Conservation (phyloP, 1,139 yeast species). For the Blastobotrys persicus region DNA sequence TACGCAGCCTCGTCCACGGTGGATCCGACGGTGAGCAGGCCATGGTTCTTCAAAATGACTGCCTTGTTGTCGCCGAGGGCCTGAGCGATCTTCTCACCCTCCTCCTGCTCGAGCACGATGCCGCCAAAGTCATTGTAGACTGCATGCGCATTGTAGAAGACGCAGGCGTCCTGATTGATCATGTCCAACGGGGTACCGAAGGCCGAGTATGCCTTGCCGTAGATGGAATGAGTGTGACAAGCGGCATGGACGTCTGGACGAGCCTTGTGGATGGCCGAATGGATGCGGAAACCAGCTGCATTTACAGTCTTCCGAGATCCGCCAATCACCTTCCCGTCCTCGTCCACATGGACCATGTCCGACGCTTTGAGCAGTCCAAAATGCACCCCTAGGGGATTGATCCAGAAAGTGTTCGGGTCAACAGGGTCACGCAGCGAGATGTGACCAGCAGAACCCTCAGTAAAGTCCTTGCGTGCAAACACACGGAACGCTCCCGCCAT, state of each 20-base stretch:
- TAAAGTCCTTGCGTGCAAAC: constrained; percentile 68
- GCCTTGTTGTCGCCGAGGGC: constrained; percentile 65
- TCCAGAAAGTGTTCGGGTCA: constrained; percentile 70
- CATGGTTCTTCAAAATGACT: constrained; percentile 73
- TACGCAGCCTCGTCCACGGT: constrained; percentile 86
- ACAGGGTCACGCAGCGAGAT: constrained; percentile 78
- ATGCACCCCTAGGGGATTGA: constrained; percentile 73
- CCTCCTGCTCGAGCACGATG: constrained; percentile 70
- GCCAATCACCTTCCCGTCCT: constrained; percentile 65
- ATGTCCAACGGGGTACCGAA: constrained; percentile 72
- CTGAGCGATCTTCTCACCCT: constrained; percentile 64
- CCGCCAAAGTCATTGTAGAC: constrained; percentile 76
- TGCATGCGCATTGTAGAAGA: constrained; percentile 61
- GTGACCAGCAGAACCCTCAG: constrained; percentile 82
- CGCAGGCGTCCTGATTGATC: constrained; percentile 77
- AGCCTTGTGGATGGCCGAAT: constrained; percentile 70
- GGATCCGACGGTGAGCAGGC: constrained; percentile 69
- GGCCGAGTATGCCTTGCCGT: constrained; percentile 73
- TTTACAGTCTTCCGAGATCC: constrained; percentile 67
- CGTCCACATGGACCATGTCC: constrained; percentile 76
- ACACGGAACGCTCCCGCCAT: constrained; percentile 82
- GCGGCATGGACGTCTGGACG: constrained; percentile 82
- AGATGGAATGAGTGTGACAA: constrained; percentile 72
- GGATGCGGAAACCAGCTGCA: constrained; percentile 80
- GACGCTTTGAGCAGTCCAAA: constrained; percentile 65